Conservation (phyloP, 2,329 filamentous ascomycete species). For the Drechslerella coelobrocha region DNA sequence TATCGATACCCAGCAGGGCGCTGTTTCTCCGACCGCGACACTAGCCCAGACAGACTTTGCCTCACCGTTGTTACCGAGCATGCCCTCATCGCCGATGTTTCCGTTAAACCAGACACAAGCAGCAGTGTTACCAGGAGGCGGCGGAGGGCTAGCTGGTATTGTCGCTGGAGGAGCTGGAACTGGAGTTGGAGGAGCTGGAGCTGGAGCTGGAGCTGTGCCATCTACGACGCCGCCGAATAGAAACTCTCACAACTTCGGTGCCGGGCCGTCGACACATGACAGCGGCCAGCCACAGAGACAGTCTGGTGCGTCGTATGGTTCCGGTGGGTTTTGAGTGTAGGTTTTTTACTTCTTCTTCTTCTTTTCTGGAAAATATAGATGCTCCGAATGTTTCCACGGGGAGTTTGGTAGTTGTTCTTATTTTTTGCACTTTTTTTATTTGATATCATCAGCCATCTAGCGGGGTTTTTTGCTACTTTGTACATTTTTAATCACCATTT, state of each 20-base stretch:
- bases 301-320: constrained; percentile 1
- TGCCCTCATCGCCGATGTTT: constrained; percentile 42
- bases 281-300: not conserved
- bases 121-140: not conserved
- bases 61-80: constrained; percentile 37
- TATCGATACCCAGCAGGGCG: constrained; percentile 24
- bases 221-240: too few relatives aligned
- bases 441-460: too few relatives aligned
- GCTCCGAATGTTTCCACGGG: too few relatives aligned
- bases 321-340: not conserved
- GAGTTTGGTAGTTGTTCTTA: too few relatives aligned
- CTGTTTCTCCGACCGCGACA: constrained; percentile 24
- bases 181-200: not conserved
- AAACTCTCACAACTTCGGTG: not conserved
- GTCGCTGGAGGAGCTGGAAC: not conserved
- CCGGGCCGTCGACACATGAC: not conserved
- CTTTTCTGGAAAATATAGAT: too few relatives aligned
- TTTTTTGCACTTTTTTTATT: too few relatives aligned
- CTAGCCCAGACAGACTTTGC: constrained; percentile 38
- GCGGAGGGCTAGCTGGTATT: not conserved
- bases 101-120: constrained; percentile 12
- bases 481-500: too few relatives aligned
- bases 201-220: not conserved
- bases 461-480: too few relatives aligned
- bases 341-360: not conserved